Evolutionary conservation across 2,329 filamentous ascomycete genomes (phyloP).

Genomic region (Xylariaceae sp.): DNA sequence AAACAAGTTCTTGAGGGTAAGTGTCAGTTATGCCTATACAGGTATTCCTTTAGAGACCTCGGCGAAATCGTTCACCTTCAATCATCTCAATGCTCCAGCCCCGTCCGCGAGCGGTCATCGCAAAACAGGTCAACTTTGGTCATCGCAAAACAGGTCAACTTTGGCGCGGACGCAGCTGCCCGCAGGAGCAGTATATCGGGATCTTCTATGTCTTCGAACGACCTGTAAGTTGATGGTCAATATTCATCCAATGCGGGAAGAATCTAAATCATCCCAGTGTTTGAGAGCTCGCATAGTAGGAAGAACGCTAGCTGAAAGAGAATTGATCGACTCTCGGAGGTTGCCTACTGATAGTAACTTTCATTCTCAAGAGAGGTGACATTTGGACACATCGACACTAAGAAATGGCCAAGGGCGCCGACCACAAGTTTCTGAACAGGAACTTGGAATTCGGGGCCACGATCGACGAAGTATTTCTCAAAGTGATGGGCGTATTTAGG

Average conservation of each 20-base stretch:
- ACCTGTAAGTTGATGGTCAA: background rate
- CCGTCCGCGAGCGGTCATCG: too few species aligned
- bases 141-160: conserved; percentile 6
- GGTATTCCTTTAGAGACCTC: too few species aligned
- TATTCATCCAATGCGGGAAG: too few species aligned
- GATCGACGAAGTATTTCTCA: conserved; percentile 1
- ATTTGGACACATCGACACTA: conserved; percentile 8
- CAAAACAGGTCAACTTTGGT: too few species aligned
- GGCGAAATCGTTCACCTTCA: background rate
- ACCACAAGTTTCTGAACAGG: conserved; percentile 5
- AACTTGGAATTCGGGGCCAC: conserved; percentile 5
- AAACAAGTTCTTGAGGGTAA: background rate
- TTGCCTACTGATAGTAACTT: too few species aligned
- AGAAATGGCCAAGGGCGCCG: background rate
- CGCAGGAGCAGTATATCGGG: conserved; percentile 1
- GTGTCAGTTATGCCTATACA: too few species aligned
- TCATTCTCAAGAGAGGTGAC: background rate
- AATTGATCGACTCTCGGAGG: too few species aligned
- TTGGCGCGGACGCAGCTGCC: background rate
- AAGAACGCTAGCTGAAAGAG: too few species aligned
- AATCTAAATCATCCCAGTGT: too few species aligned
- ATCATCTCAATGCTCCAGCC: background rate
- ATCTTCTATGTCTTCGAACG: too few species aligned
- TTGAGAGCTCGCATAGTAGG: too few species aligned
- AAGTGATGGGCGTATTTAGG: background rate